These are phyloP conservation scores for Penicillium polonicum DNA, from an alignment of 2,329 filamentous ascomycete genomes.

Conservation along the genomic window DNA sequence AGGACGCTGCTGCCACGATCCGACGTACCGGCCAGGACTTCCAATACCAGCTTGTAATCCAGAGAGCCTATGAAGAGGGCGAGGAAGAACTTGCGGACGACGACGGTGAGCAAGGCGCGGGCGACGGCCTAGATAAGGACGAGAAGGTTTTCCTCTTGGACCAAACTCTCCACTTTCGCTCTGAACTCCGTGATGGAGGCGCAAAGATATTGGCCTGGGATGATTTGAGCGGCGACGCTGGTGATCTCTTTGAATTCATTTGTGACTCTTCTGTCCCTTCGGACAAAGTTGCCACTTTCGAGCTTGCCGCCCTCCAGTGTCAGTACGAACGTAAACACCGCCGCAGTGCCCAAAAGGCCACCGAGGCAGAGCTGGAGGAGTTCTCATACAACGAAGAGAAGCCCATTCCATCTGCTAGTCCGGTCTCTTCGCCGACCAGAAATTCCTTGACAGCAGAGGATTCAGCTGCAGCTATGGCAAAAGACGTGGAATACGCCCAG, in stretches of 20 bases:
- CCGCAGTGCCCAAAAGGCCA: conserved; percentile 74
- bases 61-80: conserved; percentile 95
- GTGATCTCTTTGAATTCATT: conserved; percentile 97
- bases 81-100: conserved; percentile 93
- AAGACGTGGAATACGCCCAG: conserved; percentile 45
- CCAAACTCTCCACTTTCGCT: conserved; percentile 82
- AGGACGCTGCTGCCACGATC: conserved; percentile 89
- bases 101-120: conserved; percentile 75
- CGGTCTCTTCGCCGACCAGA: conserved; percentile 50
- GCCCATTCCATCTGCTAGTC: conserved; percentile 60
- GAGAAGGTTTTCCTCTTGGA: conserved; percentile 98
- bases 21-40: conserved; percentile 91
- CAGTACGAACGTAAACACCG: conserved; percentile 97
- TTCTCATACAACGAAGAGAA: conserved; percentile 72
- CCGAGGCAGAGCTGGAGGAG: conserved; percentile 73
- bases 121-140: conserved; percentile 85
- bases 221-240: conserved; percentile 87
- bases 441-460: conserved; percentile 40
- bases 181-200: conserved; percentile 74
- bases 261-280: conserved; percentile 73
- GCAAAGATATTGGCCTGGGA: conserved; percentile 91
- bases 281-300: conserved; percentile 74
- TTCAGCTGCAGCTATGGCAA: conserved; percentile 46
- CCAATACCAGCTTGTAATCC: conserved; percentile 95
- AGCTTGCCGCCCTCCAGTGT: conserved; percentile 81